These are phyloP conservation scores for Rhizopus arrhizus DNA, from an alignment of 371 early-diverging fungal species.

Conservation along the genomic window DNA sequence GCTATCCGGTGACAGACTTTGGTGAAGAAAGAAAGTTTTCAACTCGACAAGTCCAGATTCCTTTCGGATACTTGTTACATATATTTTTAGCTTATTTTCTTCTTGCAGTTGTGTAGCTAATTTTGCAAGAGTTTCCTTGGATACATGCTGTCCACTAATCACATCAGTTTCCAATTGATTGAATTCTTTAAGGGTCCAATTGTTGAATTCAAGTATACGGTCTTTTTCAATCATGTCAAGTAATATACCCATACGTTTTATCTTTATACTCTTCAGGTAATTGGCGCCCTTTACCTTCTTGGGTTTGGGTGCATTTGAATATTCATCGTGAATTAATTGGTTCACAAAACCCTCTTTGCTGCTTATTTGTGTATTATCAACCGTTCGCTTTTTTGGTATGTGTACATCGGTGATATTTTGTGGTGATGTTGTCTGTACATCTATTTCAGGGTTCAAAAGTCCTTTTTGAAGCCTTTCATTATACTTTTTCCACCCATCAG, in stretches of 20 bases:
- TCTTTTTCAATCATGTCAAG: conserved; percentile 20
- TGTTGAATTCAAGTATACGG: conserved; percentile 11
- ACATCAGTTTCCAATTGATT: conserved; percentile 6
- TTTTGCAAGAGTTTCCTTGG: conserved; percentile 9
- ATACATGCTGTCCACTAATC: conserved; percentile 4
- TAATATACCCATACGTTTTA: conserved; percentile 9
- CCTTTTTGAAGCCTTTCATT: neutral
- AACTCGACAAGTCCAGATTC: conserved; percentile 15
- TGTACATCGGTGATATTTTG: neutral
- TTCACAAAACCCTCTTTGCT: too few relatives aligned
- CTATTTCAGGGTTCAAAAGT: neutral
- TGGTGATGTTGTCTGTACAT: too few relatives aligned
- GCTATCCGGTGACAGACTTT: conserved; percentile 4
- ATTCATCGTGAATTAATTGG: too few relatives aligned
- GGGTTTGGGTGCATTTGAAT: too few relatives aligned
- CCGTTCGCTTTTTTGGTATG: neutral
- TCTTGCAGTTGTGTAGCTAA: conserved; percentile 11
- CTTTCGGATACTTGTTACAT: conserved; percentile 6
- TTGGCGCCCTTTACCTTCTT: too few relatives aligned
- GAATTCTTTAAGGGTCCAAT: conserved; percentile 3
- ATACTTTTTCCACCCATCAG: conserved; percentile 9
- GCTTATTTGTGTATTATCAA: too few relatives aligned
- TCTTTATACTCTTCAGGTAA: conserved; percentile 11
- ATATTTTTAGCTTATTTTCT: conserved; percentile 13
- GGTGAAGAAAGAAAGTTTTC: conserved; percentile 21